These are phyloP conservation scores for Glycine latifolia DNA, from an alignment of 306 rosid species.

Conservation along the genomic window DNA sequence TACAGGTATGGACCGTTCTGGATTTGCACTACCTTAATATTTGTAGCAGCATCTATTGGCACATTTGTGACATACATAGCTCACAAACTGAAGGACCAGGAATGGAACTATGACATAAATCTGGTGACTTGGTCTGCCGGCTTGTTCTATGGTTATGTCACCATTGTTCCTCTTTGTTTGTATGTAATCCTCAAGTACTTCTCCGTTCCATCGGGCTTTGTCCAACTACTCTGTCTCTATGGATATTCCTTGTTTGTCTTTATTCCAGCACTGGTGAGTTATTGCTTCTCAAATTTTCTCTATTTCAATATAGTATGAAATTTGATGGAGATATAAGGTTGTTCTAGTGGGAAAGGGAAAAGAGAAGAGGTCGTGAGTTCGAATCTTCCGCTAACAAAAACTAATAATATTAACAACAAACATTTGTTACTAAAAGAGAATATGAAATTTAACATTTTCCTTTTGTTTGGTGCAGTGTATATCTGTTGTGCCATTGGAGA, in stretches of 20 bases:
- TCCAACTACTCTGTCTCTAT: slow-evolving; percentile 84
- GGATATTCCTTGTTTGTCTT: slow-evolving; percentile 86
- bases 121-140: slow-evolving; percentile 89
- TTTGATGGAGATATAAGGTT: no score
- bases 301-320: no score
- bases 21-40: slow-evolving; percentile 88
- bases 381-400: no score
- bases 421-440: no score
- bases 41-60: slow-evolving; percentile 88
- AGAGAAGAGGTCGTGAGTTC: no score
- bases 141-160: slow-evolving; percentile 84
- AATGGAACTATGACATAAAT: slow-evolving; percentile 84
- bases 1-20: slow-evolving; percentile 89
- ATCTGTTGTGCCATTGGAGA: slow-evolving; percentile 73
- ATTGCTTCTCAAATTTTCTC: no score
- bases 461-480: slow-evolving; percentile 64
- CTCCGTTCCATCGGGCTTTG: slow-evolving; percentile 85
- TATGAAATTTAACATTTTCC: slow-evolving; percentile 13
- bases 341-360: no score
- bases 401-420: no score
- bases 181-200: slow-evolving; percentile 80
- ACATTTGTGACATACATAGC: slow-evolving; percentile 81
- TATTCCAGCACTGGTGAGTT: slow-evolving; percentile 80
- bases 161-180: slow-evolving; percentile 70
- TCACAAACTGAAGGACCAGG: slow-evolving; percentile 68